phyloP scores from a whole-genome alignment of 306 rosid species.

The Medicago truncatula region DNA sequence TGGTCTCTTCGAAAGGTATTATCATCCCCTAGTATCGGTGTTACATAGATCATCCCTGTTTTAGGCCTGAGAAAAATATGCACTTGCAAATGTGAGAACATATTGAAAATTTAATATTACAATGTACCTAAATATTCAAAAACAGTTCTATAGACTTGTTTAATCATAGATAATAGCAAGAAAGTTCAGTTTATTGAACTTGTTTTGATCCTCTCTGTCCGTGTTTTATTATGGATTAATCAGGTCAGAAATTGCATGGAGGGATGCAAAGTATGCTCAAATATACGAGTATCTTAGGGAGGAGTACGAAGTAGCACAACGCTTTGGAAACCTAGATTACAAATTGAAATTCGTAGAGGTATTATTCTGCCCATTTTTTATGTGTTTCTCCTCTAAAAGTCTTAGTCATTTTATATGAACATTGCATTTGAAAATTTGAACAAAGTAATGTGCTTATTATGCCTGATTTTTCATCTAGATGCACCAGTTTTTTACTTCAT shows the following conservation, averaged over 20 bases:
- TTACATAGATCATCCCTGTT: background rate
- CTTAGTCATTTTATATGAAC: slow-evolving; percentile 28
- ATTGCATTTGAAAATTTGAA: slow-evolving; percentile 14
- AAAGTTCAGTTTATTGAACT: slow-evolving; percentile 26
- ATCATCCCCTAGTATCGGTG: background rate
- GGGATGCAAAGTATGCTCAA: slow-evolving; percentile 94
- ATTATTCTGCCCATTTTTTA: slow-evolving; percentile 31
- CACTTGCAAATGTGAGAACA: background rate
- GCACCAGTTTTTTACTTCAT: background rate
- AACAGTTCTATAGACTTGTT: slow-evolving; percentile 1
- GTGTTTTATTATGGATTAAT: slow-evolving; percentile 41
- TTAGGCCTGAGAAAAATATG: slow-evolving; percentile 29
- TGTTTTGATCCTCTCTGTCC: slow-evolving; percentile 24
- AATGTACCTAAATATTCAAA: slow-evolving; percentile 4
- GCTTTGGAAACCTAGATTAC: slow-evolving; percentile 90
- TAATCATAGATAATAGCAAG: slow-evolving; percentile 27
- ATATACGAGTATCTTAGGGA: slow-evolving; percentile 86
- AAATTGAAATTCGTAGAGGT: slow-evolving; percentile 93
- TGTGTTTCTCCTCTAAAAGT: slow-evolving; percentile 1
- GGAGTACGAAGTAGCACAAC: slow-evolving; percentile 93
- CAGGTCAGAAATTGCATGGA: slow-evolving; percentile 98
- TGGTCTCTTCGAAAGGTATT: slow-evolving; percentile 94
- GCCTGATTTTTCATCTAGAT: slow-evolving; percentile 7
- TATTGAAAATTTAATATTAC: background rate
- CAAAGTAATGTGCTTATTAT: slow-evolving; percentile 10